Evolutionary conservation across 2,329 filamentous ascomycete genomes (phyloP).

Genomic region (Escovopsis sp.): DNA sequence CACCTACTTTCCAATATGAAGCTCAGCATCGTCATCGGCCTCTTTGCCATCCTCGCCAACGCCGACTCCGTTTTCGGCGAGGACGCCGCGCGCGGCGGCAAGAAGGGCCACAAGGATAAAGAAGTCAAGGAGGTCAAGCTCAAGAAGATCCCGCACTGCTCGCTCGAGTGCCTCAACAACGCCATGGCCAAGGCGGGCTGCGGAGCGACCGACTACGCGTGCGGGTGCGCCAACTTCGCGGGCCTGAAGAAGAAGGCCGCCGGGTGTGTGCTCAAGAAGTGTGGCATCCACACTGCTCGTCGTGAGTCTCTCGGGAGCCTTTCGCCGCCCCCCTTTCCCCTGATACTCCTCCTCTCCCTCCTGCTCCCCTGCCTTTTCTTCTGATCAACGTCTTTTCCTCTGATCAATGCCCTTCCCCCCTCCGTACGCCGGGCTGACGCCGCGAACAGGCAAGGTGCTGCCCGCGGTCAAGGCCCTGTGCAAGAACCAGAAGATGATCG

Average conservation of each 20-base stretch:
- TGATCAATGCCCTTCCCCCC: no score
- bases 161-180: neutral
- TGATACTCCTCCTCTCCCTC: no score
- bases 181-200: neutral
- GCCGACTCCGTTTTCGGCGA: neutral
- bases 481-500: neutral
- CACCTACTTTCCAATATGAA: no score
- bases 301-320: neutral
- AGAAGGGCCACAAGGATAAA: no score
- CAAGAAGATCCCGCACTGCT: neutral
- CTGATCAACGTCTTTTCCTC: neutral
- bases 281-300: neutral
- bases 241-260: neutral
- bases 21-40: no score
- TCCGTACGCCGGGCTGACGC: no score
- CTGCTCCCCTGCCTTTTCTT: neutral
- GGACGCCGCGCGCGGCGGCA: neutral
- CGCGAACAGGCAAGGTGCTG: neutral
- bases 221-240: neutral
- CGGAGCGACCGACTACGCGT: neutral
- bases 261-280: neutral
- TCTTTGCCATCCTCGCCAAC: neutral
- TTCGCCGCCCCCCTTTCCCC: no score
- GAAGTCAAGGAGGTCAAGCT: no score
- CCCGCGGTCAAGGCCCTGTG: constrained; percentile 1